Base-by-base conservation (phyloP, 441 rosid species). In the Melianthus villosus region DNA sequence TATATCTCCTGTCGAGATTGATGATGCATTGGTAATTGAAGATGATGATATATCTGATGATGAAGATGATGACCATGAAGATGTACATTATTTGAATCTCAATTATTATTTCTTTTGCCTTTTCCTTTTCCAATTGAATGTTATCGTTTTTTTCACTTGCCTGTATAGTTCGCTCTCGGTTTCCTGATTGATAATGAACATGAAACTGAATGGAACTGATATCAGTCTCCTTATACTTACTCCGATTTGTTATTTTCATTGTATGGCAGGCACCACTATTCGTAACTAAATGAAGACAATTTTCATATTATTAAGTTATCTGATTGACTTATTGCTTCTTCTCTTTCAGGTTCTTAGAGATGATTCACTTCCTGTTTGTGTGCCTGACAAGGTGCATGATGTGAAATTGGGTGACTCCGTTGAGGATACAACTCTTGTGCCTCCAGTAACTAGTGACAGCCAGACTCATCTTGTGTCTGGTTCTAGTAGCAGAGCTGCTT, bases 41-140 rank as follows among this genome's bases (percentile, higher is more conserved):
- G 99, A 86, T 66, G 99, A 85, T 44, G 99, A 83, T 56, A 68
- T 92, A 38, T 92, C 97, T 34, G 95, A 81, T 41, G 97, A 92
- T 34, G 96, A 86, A 8, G 93, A 85, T 28, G 94, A 77, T 30
- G 96, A 91, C 46, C 78, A 86, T 42, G 94, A 86, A 50, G 99
- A 83, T 60, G 99, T 83, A 72, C 62, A 87, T 72, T 16, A 31
- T 64, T 33, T 39, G 11, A 15, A 13, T 18, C 1, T 43, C 25
- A 1, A 23, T 27, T 11, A 20, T 20, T 20, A 20, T 20, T 20
- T 20, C 23, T 20, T 20, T 20, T 6, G 2, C 6, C 2, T 2
- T 20, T 2, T 20, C 3, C 23, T 20, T 20, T 20, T 20, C 23
- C 6, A 6, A 2, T 2, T 20, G 23, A 20, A 2, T 20, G 23